Evolutionary conservation across 176 grass and related monocot species (phyloP).

Genomic region (Leersia perrieri): DNA sequence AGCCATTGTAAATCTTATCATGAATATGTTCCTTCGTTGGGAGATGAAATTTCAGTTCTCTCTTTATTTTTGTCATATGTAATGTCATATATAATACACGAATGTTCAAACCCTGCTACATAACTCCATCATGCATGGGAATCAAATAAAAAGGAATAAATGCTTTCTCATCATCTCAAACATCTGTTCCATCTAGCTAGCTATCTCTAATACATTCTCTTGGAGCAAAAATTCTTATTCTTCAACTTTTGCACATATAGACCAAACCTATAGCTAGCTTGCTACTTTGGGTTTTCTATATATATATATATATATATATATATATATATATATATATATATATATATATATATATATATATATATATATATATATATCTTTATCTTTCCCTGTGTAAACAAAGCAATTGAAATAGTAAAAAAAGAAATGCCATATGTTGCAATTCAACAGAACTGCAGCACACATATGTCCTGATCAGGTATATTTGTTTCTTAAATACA

Average conservation of each 20-base stretch:
- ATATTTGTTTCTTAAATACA: neutral
- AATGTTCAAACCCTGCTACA: neutral
- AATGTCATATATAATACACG: too few relatives aligned
- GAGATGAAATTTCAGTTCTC: neutral
- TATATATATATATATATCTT: neutral
- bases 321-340: neutral
- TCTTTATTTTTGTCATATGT: neutral
- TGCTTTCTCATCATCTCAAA: neutral
- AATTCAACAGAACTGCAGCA: neutral
- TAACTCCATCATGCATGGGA: neutral
- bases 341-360: neutral
- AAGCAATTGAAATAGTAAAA: neutral
- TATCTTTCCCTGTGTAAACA: neutral
- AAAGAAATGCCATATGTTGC: neutral
- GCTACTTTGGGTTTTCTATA: neutral
- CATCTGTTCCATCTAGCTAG: neutral
- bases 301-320: neutral
- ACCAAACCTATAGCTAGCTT: neutral
- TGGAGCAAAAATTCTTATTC: neutral
- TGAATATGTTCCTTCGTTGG: neutral
- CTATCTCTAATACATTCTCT: neutral
- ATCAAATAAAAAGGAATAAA: constrained; percentile 8
- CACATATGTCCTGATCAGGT: neutral
- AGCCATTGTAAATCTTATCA: too few relatives aligned
- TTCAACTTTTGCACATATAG: constrained; percentile 1